Base-by-base conservation (phyloP, 208 protist species). In the Wallacemonas sp. region DNA sequence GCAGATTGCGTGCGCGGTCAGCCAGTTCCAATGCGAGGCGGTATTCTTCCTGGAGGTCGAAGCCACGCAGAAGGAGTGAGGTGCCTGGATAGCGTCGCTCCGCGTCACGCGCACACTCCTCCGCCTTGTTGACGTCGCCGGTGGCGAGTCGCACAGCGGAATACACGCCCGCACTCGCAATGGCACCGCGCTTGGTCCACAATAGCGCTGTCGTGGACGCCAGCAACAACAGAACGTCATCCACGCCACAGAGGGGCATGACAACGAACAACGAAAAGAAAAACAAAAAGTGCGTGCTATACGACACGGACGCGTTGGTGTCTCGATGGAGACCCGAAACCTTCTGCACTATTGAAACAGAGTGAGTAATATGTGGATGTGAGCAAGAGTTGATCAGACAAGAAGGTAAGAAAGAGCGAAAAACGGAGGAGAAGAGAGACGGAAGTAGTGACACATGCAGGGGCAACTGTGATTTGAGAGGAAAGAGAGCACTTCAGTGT, bases 191-290 rank as follows among this genome's bases (percentile, higher is more conserved):
- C 70, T 90, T 92, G 12, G 72, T 70, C 81, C 81, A 95, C 39
- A 90, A 46, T 19, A 90, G 57, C 4, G 76, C 81, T 2, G 83
- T 88, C 1, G 83, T 80, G 0, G 89, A 87, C n/a, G 81, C 83
- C 2, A 90, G 33, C 2, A 92, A 29, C 56, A 95, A 73, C 43
- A 95, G 74, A 34, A 90, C 65, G 68, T 92, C 86, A 72, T 95
- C 85, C 1, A 95, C 57, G 1, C 89, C 89, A 65, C 90, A 84
- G 16, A 84, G 67, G 0, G 88, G 85, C 85, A 94, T 92, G 19
- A 24, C 19, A 49, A 52, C 17, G n/a, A n/a, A n/a, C n/a, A n/a
- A n/a, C n/a, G n/a, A n/a, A n/a, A n/a, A n/a, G n/a, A n/a, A n/a
- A n/a, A n/a, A n/a, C n/a, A n/a, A n/a, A n/a, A n/a, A n/a, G n/a